phyloP scores from a whole-genome alignment of 2,329 filamentous ascomycete species.

The Calonectria naviculata region DNA sequence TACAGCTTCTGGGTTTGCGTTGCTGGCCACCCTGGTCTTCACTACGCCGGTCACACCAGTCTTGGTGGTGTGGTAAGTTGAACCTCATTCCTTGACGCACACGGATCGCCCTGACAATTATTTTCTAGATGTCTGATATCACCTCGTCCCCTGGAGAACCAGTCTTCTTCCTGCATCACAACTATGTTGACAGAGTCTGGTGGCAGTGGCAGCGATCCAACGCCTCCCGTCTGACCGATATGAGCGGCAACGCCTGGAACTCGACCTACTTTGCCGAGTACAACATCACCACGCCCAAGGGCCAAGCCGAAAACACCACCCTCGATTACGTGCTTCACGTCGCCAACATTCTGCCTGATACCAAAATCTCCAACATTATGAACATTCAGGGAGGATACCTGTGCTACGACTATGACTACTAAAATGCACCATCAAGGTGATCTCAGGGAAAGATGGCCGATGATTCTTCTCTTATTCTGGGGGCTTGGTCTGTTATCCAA shows the following conservation, averaged over 20 bases:
- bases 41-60: background rate
- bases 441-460: too few relatives aligned
- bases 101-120: background rate
- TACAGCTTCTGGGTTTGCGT: background rate
- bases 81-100: too few relatives aligned
- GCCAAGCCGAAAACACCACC: background rate
- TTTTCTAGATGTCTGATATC: background rate
- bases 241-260: slow-evolving; percentile 5
- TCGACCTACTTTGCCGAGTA: background rate
- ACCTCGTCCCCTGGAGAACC: background rate
- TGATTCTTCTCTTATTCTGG: too few relatives aligned
- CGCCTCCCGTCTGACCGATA: background rate
- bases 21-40: background rate
- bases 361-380: background rate
- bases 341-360: background rate
- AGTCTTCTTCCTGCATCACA: background rate
- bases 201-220: background rate
- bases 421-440: too few relatives aligned
- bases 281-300: background rate
- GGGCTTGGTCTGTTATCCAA: too few relatives aligned
- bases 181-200: background rate
- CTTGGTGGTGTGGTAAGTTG: background rate
- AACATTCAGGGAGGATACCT: background rate
- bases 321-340: background rate
- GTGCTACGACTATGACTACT: background rate